phyloP scores from a whole-genome alignment of 2,329 filamentous ascomycete genomes.

The Orbilia blumenaviensis region DNA sequence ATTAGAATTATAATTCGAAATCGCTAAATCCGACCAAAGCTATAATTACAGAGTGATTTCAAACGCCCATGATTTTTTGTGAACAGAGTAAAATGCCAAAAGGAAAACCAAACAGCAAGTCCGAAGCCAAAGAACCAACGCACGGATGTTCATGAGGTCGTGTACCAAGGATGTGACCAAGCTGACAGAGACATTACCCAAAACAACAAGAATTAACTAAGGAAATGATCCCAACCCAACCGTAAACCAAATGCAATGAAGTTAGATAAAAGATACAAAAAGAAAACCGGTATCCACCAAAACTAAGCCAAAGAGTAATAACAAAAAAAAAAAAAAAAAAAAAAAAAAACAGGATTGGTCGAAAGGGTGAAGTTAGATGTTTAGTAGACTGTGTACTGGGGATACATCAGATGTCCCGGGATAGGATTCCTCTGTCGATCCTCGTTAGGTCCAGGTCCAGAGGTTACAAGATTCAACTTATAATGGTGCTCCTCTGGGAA shows the following conservation, averaged over 20 bases:
- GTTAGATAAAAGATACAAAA: no score
- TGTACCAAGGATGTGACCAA: slow-evolving; percentile 48
- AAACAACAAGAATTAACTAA: slow-evolving; percentile 31
- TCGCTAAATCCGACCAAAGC: slow-evolving; percentile 44
- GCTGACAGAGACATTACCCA: slow-evolving; percentile 48
- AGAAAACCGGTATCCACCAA: slow-evolving; percentile 37
- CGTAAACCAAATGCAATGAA: slow-evolving; percentile 52
- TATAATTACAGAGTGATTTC: slow-evolving; percentile 52
- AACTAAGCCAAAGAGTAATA: slow-evolving; percentile 13
- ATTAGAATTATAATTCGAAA: slow-evolving; percentile 54
- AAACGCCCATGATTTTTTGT: slow-evolving; percentile 50
- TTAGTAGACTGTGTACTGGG: slow-evolving; percentile 45
- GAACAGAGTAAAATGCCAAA: slow-evolving; percentile 4
- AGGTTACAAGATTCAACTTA: slow-evolving; percentile 40
- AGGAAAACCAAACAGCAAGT: slow-evolving; percentile 31
- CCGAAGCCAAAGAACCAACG: slow-evolving; percentile 49
- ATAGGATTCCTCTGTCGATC: slow-evolving; percentile 33
- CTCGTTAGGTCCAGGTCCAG: slow-evolving; percentile 38
- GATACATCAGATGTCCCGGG: slow-evolving; percentile 36
- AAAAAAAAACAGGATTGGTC: neutral
- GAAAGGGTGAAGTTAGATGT: slow-evolving; percentile 8
- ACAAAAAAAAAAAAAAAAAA: slow-evolving; percentile 22
- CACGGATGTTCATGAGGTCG: slow-evolving; percentile 53
- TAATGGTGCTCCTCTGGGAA: slow-evolving; percentile 51
- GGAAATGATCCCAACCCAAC: slow-evolving; percentile 43